Evolutionary conservation across 1,284 basidiomycete genomes (phyloP).

Genomic region (Tilletia caries): DNA sequence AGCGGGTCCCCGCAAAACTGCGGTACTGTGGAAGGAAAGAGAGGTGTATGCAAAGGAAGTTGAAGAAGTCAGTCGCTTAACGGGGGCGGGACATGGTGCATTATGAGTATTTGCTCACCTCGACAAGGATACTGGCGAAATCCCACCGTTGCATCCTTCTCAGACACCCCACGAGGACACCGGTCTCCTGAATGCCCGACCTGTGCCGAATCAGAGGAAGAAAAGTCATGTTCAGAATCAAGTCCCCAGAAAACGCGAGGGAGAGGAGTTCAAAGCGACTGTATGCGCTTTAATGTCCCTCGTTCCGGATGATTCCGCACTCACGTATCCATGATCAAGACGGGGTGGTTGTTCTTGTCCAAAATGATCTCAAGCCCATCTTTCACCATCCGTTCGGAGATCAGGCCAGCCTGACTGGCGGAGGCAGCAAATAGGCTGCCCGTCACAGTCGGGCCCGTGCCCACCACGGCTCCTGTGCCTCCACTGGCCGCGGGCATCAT

Average conservation of each 20-base stretch:
- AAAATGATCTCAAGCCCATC: constrained; percentile 44
- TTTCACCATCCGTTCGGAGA: constrained; percentile 39
- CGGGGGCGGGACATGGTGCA: no score
- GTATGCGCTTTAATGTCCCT: neutral
- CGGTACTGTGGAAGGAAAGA: constrained; percentile 27
- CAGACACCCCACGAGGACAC: constrained; percentile 44
- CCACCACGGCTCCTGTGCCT: neutral
- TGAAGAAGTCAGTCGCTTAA: neutral
- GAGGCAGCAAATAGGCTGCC: constrained; percentile 7
- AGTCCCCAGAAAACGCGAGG: no score
- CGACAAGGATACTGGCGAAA: constrained; percentile 46
- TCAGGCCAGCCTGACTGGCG: constrained; percentile 21
- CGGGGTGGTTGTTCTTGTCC: constrained; percentile 30
- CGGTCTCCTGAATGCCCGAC: constrained; percentile 47
- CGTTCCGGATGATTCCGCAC: neutral
- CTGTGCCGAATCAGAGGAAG: constrained; percentile 13
- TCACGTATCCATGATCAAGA: constrained; percentile 41
- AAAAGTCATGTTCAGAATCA: neutral
- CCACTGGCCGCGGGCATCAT: no score
- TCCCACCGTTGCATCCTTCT: constrained; percentile 49
- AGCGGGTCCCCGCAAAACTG: constrained; percentile 41
- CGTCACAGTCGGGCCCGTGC: neutral
- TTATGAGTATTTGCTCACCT: constrained; percentile 15
- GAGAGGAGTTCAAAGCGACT: neutral
- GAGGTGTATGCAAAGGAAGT: neutral